Conservation (phyloP, 2,329 filamentous ascomycete genomes). For the Biscogniauxia marginata region DNA sequence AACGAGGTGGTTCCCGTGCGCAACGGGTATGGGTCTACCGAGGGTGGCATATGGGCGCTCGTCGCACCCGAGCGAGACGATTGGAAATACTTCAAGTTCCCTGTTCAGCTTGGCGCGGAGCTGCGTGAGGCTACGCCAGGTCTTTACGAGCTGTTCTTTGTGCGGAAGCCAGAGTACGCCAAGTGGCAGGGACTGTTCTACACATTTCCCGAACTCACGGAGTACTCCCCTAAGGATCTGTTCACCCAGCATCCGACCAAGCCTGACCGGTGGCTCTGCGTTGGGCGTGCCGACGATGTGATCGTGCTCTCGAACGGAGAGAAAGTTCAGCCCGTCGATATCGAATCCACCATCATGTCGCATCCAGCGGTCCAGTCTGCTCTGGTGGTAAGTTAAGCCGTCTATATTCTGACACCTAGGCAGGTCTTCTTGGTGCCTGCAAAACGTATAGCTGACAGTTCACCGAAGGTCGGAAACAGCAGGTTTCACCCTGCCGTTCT, state of each 20-base stretch:
- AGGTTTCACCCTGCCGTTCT: conserved; percentile 23
- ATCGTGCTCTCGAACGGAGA: conserved; percentile 24
- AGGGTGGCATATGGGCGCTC: conserved; percentile 26
- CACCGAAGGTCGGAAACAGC: conserved; percentile 11
- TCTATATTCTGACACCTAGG: neutral
- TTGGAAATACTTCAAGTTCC: conserved; percentile 25
- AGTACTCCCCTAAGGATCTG: conserved; percentile 24
- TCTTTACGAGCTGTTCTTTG: conserved; percentile 22
- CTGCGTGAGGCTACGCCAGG: conserved; percentile 21
- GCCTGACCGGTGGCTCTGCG: conserved; percentile 22
- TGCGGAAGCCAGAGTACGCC: conserved; percentile 21
- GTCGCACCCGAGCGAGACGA: conserved; percentile 21
- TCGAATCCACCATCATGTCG: conserved; percentile 19
- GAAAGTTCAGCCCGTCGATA: conserved; percentile 24
- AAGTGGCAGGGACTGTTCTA: conserved; percentile 25
- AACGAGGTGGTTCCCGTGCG: conserved; percentile 21
- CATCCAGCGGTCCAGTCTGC: conserved; percentile 22
- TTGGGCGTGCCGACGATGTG: conserved; percentile 24
- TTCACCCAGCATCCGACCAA: conserved; percentile 22
- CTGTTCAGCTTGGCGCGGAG: conserved; percentile 20
- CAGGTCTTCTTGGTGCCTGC: neutral
- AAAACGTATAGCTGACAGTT: neutral
- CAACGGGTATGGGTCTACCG: conserved; percentile 24
- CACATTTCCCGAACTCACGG: conserved; percentile 22
- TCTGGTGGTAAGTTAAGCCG: conserved; percentile 12